Evolutionary conservation across 441 rosid genomes (phyloP).

Genomic region (Euphorbia celastroides): DNA sequence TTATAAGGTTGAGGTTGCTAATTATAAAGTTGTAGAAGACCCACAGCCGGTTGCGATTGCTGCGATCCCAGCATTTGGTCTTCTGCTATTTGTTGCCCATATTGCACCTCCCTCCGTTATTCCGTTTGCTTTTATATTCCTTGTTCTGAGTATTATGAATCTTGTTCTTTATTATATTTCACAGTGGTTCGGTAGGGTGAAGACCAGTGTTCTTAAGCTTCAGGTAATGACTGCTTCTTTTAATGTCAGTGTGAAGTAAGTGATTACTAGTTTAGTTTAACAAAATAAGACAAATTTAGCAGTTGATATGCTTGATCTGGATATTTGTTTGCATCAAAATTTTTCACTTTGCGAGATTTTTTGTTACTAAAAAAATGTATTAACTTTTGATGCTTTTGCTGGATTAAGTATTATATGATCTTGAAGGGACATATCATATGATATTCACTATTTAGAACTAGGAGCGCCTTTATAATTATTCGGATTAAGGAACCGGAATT

Average conservation of each 20-base stretch:
- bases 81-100: slow-evolving; percentile 54
- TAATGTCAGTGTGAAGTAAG: not conserved
- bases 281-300: not conserved
- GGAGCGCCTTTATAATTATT: not conserved
- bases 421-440: too few species aligned
- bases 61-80: slow-evolving; percentile 48
- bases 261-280: not conserved
- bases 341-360: not conserved
- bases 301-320: not conserved
- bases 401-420: not conserved
- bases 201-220: slow-evolving; percentile 77
- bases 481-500: not conserved
- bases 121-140: slow-evolving; percentile 76
- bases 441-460: not conserved
- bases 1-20: slow-evolving; percentile 29
- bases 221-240: slow-evolving; percentile 44
- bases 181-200: slow-evolving; percentile 75
- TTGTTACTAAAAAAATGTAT: not conserved
- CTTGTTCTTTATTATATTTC: too few species aligned
- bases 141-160: too few species aligned
- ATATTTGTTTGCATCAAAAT: not conserved
- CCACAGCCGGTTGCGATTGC: slow-evolving; percentile 41
- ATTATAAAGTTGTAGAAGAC: slow-evolving; percentile 26
- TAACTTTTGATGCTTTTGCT: not conserved
- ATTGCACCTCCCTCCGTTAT: slow-evolving; percentile 59